Evolutionary conservation across 306 rosid species (phyloP), one percentile per base, ranked within the genome.

Genomic region (Vigna radiata): DNA sequence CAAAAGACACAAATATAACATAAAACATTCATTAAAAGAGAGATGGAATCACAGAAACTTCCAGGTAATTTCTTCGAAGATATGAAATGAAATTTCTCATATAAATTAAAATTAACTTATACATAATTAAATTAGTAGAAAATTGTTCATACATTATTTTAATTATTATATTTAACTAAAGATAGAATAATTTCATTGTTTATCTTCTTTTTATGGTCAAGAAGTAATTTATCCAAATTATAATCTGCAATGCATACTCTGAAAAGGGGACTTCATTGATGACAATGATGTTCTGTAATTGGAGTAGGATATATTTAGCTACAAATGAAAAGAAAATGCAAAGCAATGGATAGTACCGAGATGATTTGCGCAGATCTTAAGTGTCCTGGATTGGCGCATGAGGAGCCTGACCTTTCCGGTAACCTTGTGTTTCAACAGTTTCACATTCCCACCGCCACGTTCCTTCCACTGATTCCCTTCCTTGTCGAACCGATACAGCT

Each of bases 301-400:
- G 15, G 49, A 44, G 5, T 44, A 47, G 15, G 17, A 14, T 47
- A 33, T 47, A 13, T 47, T 7, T 39, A 8, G 44, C n/a, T 4
- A 14, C 52, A 47, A 13, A 47, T 3, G 17, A 52, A n/a, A 54
- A 19, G 16, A 55, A 58, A 16, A 58, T 13, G 44, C 15, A 4
- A 58, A 29, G 64, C 39, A 58, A 12, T 11, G 63, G n/a, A 56
- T 11, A 56, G 2, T 54, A 55, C 64, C 64, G 18, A 58, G 4
- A 58, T 58, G 64, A 13, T 58, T 58, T 12, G 64, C 64, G 39
- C 64, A 58, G 17, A 58, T 58, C 64, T 58, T 58, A 37, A 58
- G 64, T 0, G 64, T 58, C 37, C 27, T 58, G 37, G 64, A 58
- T 58, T 58, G 64, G 9, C 64, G 64, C 64, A 58, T 27, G 39